Conservation (phyloP, 176 grass and related monocot genomes). For the Paspalum vaginatum region DNA sequence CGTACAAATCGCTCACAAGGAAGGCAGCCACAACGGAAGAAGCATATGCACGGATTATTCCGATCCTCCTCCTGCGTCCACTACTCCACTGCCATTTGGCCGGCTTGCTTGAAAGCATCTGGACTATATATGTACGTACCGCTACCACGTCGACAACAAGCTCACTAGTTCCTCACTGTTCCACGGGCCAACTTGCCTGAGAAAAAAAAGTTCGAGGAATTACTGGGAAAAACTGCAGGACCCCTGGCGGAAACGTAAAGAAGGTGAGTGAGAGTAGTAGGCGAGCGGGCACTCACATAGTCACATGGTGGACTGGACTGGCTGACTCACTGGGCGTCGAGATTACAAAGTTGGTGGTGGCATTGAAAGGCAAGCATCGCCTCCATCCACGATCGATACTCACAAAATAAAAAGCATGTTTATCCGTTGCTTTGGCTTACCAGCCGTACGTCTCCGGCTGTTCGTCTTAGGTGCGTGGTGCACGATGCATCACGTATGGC, state of each 20-base stretch:
- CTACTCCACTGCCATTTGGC: slow-evolving; percentile 8
- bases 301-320: background rate
- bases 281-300: slow-evolving; percentile 43
- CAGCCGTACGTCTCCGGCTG: background rate
- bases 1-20: slow-evolving; percentile 4
- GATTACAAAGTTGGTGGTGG: slow-evolving; percentile 29
- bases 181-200: background rate
- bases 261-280: slow-evolving; percentile 28
- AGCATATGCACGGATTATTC: slow-evolving; percentile 40
- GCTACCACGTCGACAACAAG: background rate
- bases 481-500: background rate
- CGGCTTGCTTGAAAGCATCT: background rate
- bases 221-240: no score
- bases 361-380: slow-evolving; percentile 32
- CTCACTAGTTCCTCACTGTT: background rate
- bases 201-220: background rate
- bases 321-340: no score
- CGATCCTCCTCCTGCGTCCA: background rate
- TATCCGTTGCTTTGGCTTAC: slow-evolving; percentile 28
- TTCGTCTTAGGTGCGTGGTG: slow-evolving; percentile 40
- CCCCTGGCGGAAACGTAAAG: slow-evolving; percentile 53
- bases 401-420: background rate
- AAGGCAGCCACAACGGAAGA: background rate
- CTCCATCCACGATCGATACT: background rate
- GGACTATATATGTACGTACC: no score